Conservation (phyloP, 257 asterid species). For the Solanum dulcamara region DNA sequence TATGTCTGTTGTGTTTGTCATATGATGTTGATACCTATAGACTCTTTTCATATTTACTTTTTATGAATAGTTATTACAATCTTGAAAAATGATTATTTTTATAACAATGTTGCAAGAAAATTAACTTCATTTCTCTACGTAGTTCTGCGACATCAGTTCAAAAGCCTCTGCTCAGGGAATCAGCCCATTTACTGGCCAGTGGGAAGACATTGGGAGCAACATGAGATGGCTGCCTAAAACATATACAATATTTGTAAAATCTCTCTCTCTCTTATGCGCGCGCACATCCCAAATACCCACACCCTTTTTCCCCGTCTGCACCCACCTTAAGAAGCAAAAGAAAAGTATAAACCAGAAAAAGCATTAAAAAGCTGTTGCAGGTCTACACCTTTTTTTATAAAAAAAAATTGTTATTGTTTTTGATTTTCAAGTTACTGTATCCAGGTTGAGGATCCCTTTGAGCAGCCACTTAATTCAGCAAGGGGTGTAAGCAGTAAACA, state of each 20-base stretch:
- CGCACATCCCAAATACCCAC: background rate
- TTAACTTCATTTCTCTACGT: conserved; percentile 12
- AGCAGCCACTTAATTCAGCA: conserved; percentile 80
- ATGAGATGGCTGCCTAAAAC: conserved; percentile 94
- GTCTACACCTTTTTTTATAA: background rate
- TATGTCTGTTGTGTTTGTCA: background rate
- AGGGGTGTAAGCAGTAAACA: conserved; percentile 50
- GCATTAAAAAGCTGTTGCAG: background rate
- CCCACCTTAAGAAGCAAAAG: background rate
- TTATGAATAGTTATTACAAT: background rate
- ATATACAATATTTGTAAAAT: conserved; percentile 57
- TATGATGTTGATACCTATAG: background rate
- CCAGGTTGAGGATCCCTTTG: conserved; percentile 97
- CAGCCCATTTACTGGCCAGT: conserved; percentile 48
- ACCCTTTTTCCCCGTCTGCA: background rate
- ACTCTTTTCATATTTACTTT: background rate
- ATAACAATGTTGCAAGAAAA: conserved; percentile 9
- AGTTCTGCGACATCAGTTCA: conserved; percentile 65
- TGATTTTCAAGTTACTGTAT: background rate
- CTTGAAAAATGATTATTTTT: background rate
- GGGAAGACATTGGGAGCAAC: conserved; percentile 76
- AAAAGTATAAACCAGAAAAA: background rate
- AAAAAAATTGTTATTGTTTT: background rate
- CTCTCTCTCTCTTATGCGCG: conserved; percentile 11
- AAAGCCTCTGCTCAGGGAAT: conserved; percentile 63